phyloP scores from a whole-genome alignment of 2,329 filamentous ascomycete genomes.

The Fusarium sp. region DNA sequence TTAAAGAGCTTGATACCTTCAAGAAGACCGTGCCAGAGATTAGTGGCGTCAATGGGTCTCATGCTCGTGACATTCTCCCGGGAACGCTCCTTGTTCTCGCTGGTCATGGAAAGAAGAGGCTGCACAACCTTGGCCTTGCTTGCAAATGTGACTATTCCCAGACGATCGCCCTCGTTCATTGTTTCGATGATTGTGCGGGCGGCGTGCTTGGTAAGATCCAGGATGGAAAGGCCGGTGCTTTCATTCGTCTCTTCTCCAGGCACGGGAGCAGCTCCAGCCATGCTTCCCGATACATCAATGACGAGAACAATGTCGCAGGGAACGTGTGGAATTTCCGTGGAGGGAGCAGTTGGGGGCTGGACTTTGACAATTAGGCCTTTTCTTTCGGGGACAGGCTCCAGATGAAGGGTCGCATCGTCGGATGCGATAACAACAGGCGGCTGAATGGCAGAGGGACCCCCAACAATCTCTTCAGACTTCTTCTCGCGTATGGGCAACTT shows the following conservation, averaged over 20 bases:
- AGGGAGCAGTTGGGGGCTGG: conserved; percentile 56
- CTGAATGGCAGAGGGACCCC: background rate
- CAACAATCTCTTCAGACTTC: background rate
- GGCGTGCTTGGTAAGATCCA: conserved; percentile 72
- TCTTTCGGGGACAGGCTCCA: conserved; percentile 54
- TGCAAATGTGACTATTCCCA: conserved; percentile 69
- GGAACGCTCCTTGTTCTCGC: conserved; percentile 57
- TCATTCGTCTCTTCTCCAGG: conserved; percentile 60
- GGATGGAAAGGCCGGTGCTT: conserved; percentile 62
- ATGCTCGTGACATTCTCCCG: conserved; percentile 59
- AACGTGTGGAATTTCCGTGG: conserved; percentile 51
- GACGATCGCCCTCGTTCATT: conserved; percentile 63
- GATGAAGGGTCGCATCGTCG: conserved; percentile 41
- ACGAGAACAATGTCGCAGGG: conserved; percentile 72
- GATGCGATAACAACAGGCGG: conserved; percentile 6
- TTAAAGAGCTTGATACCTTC: conserved; percentile 63
- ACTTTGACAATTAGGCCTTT: conserved; percentile 61
- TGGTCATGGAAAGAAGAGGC: conserved; percentile 60
- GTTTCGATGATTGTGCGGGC: conserved; percentile 69
- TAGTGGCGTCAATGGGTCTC: conserved; percentile 56
- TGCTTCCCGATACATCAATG: conserved; percentile 71
- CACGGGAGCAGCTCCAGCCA: conserved; percentile 60
- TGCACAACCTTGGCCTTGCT: conserved; percentile 57
- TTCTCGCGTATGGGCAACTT: conserved; percentile 15
- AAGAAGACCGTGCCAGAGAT: conserved; percentile 69